A percentile compares a stretch with the other conserved stretches of the same genome.
These are phyloP conservation scores for Curvularia lunata DNA, from an alignment of 2,329 filamentous ascomycete species.

Conservation along the genomic window DNA sequence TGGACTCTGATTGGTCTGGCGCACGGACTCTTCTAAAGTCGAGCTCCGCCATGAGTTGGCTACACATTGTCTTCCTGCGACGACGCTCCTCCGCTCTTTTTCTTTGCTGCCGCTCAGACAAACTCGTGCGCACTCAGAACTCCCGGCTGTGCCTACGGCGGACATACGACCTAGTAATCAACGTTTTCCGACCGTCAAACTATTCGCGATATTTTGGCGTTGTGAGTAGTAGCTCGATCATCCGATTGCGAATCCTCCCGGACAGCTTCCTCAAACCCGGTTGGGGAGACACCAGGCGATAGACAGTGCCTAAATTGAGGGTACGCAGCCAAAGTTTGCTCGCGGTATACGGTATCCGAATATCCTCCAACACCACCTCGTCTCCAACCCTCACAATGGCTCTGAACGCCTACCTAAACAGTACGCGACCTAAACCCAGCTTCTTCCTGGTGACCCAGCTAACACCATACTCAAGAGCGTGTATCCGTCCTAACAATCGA, in stretches of 20 bases:
- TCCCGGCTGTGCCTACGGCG: not conserved
- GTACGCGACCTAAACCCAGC: slow-evolving; percentile 29
- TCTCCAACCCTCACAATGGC: slow-evolving; percentile 42
- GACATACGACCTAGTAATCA: not conserved
- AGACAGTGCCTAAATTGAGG: not conserved
- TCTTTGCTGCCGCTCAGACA: not conserved
- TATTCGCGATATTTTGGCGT: not conserved
- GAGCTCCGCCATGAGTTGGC: slow-evolving; percentile 4
- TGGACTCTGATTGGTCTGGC: slow-evolving; percentile 2
- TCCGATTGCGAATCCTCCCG: not conserved
- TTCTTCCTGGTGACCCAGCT: not conserved
- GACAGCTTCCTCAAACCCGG: not conserved
- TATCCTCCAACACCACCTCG: not conserved
- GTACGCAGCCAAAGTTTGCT: not conserved
- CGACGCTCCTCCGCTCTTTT: slow-evolving; percentile 2
- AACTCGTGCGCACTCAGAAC: not conserved
- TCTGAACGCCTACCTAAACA: slow-evolving; percentile 53
- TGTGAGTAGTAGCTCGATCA: not conserved
- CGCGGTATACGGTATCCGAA: not conserved
- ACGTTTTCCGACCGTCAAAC: not conserved
- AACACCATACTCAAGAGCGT: slow-evolving; percentile 67
- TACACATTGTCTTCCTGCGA: not conserved
- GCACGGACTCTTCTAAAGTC: slow-evolving; percentile 9
- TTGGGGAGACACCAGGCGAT: not conserved
- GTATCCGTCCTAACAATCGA: slow-evolving; percentile 91